Evolutionary conservation across 345 rosid species (phyloP), one percentile per base, ranked within the genome.

Genomic region (Dipteronia sinensis): DNA sequence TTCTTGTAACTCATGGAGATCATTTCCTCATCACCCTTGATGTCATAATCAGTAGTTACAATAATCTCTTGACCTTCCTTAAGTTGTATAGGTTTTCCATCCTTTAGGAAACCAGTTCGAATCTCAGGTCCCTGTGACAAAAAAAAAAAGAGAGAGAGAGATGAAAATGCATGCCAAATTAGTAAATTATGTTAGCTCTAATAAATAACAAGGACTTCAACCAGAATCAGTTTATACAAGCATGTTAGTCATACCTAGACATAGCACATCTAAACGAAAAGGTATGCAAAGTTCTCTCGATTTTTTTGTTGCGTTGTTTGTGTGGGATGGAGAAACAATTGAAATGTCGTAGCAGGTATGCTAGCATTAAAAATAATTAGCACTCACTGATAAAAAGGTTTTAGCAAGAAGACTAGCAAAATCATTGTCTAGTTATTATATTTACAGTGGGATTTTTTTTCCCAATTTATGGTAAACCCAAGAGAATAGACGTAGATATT

Each of bases 1-100:
- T 94, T 94, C 73, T 92, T 89, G 81, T 94, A 94, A 89, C 97
- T 92, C 98, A 94, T 94, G 81, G 94, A 85, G 44, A 94, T 92
- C 74, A 86, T 90, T 20, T 90, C 67, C n/a, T 81, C 83, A 69
- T 88, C 82, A 25, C 98, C 97, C 86, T 91, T 86, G 84, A 92
- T 87, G 68, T 62, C 84, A 67, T 94, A 94, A 77, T 94, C 95
- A 72, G 98, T 94, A 25, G 94, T 88, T 64, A 94, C 74, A 38
- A 83, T 85, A 69, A 90, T 81, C 85, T 88, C 93, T 69, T 87
- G 90, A 42, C 92, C 92, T 83, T 90, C 93, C 80, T 83, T 85
- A 2, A 90, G 88, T 22, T 85, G 91, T 66, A 90, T 77, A 31
- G 91, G 85, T 69, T 90, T 90, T 75, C 83, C 93, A 75, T 87